Conservation (phyloP, 768 basidiomycete species). For the Amanita inopinata region DNA sequence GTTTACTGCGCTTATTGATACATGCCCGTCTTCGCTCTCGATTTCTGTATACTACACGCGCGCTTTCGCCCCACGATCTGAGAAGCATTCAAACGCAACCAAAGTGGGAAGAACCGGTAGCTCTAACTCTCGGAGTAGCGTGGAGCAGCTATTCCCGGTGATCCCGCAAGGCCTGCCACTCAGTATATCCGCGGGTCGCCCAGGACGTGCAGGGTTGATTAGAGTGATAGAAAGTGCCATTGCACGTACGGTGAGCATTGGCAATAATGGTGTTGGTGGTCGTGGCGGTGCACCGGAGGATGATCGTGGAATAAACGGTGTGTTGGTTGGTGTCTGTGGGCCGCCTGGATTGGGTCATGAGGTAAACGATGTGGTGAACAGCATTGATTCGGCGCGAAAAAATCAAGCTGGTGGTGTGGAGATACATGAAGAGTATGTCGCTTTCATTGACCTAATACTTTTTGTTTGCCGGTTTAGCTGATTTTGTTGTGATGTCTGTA, state of each 20-base stretch:
- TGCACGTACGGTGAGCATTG: conserved; percentile 1
- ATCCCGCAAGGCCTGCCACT: conserved; percentile 5
- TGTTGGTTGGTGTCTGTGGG: conserved; percentile 7
- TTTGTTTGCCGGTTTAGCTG: too few relatives aligned
- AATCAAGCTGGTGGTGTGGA: conserved; percentile 34
- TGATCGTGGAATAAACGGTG: conserved; percentile 8
- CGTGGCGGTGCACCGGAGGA: background rate
- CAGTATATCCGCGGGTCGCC: conserved; percentile 6
- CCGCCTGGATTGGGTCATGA: background rate
- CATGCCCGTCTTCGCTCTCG: background rate
- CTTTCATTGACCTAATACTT: too few relatives aligned
- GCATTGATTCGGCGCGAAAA: conserved; percentile 25
- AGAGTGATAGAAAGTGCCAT: conserved; percentile 3
- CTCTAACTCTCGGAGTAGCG: background rate
- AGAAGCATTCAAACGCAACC: too few relatives aligned
- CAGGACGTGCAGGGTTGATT: conserved; percentile 6
- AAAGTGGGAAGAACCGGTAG: background rate
- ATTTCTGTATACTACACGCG: background rate
- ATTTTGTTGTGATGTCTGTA: too few relatives aligned
- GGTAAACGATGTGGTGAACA: conserved; percentile 13
- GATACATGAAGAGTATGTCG: conserved; percentile 22
- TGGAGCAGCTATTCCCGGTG: background rate
- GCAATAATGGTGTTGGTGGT: background rate
- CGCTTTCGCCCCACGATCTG: background rate
- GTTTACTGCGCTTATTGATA: background rate